Evolutionary conservation across 805 yeast genomes (phyloP).

Genomic region (Metschnikowia koreensis): DNA sequence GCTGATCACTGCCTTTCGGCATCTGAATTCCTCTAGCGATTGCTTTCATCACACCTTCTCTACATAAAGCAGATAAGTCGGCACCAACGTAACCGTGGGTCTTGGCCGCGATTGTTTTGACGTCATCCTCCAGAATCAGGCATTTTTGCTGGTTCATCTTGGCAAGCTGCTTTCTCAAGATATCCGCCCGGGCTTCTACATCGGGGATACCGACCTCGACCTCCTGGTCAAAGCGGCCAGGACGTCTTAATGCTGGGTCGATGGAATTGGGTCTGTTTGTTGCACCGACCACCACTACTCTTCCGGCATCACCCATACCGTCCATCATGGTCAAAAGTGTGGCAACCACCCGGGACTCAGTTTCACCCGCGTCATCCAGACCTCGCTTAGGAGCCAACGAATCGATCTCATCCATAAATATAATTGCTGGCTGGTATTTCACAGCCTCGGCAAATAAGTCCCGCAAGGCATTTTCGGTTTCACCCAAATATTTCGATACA

Average conservation of each 20-base stretch:
- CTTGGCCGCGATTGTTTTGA: constrained; percentile 62
- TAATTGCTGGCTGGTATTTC: constrained; percentile 80
- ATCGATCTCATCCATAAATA: constrained; percentile 91
- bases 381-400: constrained; percentile 84
- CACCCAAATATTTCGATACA: constrained; percentile 90
- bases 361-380: constrained; percentile 85
- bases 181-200: constrained; percentile 71
- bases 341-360: constrained; percentile 87
- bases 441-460: constrained; percentile 82
- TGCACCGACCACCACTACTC: constrained; percentile 70
- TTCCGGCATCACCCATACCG: constrained; percentile 63
- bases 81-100: constrained; percentile 99
- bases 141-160: constrained; percentile 48
- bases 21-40: constrained; percentile 55
- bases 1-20: constrained; percentile 10
- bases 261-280: constrained; percentile 69
- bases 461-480: constrained; percentile 84
- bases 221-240: constrained; percentile 88
- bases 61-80: constrained; percentile 79
- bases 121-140: constrained; percentile 50
- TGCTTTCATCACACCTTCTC: constrained; percentile 86
- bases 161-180: constrained; percentile 59
- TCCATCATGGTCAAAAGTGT: constrained; percentile 82
- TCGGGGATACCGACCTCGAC: constrained; percentile 93
- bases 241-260: constrained; percentile 74